A percentile compares a stretch with the other conserved stretches of the same genome.
Evolutionary conservation across 257 asterid genomes (phyloP).

Genomic region (Solanum lycopersicoides): DNA sequence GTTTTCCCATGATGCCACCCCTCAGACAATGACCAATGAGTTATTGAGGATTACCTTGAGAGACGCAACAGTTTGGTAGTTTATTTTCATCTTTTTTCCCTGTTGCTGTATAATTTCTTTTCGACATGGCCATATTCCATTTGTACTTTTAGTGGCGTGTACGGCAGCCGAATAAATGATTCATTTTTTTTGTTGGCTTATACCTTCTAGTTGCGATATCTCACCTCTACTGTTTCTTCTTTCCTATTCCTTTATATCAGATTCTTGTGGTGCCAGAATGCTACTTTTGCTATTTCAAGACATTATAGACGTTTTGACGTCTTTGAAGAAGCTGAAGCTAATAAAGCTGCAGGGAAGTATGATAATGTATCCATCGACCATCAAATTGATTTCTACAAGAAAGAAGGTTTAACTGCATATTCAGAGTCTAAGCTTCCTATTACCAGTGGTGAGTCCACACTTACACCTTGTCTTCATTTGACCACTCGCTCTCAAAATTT

Average conservation of each 20-base stretch:
- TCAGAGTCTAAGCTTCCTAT: slow-evolving; percentile 81
- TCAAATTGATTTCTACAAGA: slow-evolving; percentile 72
- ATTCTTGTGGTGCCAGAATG: slow-evolving; percentile 92
- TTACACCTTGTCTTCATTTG: neutral
- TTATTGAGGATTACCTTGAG: neutral
- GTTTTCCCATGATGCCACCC: neutral
- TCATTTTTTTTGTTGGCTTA: neutral
- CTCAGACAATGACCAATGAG: neutral
- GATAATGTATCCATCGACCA: slow-evolving; percentile 62
- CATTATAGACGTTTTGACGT: slow-evolving; percentile 89
- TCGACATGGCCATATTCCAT: neutral
- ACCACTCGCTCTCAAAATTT: neutral
- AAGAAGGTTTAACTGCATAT: slow-evolving; percentile 85
- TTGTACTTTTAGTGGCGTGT: neutral
- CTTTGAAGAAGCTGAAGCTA: slow-evolving; percentile 93
- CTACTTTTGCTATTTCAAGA: slow-evolving; percentile 84
- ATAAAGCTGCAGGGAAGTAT: slow-evolving; percentile 84
- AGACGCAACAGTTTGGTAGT: neutral
- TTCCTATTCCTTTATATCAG: slow-evolving; percentile 18
- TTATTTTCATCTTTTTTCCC: neutral
- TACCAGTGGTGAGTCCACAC: slow-evolving; percentile 63
- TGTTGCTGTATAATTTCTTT: neutral
- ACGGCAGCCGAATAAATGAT: neutral
- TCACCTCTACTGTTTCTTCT: neutral
- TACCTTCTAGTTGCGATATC: neutral